These are phyloP conservation scores for Terfezia claveryi DNA, from an alignment of 495 filamentous ascomycete species.

Conservation along the genomic window DNA sequence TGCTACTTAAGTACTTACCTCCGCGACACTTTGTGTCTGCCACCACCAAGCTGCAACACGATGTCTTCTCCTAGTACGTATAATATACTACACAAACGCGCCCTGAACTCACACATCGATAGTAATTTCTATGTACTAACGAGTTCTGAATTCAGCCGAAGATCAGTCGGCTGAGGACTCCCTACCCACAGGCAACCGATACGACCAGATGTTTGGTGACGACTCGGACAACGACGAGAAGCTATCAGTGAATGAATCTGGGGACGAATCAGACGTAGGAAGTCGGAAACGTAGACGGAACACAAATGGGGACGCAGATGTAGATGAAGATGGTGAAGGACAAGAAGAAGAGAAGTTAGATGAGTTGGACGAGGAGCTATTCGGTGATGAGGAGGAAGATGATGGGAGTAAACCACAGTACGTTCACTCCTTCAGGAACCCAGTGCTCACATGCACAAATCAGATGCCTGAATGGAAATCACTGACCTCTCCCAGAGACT, in stretches of 20 bases:
- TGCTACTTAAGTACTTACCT: no score
- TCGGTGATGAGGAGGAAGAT: slow-evolving; percentile 21
- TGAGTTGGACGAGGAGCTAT: slow-evolving; percentile 16
- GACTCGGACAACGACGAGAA: slow-evolving; percentile 13
- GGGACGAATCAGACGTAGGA: background rate
- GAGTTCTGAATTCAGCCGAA: background rate
- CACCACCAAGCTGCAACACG: no score
- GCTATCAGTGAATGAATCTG: background rate
- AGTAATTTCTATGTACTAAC: no score
- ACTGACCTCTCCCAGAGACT: slow-evolving; percentile 24
- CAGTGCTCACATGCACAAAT: slow-evolving; percentile 1
- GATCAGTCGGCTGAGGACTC: slow-evolving; percentile 24
- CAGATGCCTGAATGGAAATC: no score
- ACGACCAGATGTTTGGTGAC: slow-evolving; percentile 17
- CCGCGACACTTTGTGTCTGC: no score
- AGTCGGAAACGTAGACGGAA: slow-evolving; percentile 7
- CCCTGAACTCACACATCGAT: no score
- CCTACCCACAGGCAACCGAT: slow-evolving; percentile 17
- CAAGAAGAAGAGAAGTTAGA: slow-evolving; percentile 7
- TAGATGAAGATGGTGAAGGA: slow-evolving; percentile 24
- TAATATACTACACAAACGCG: no score
- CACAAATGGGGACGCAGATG: slow-evolving; percentile 8
- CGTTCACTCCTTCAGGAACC: background rate
- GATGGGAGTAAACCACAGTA: slow-evolving; percentile 21
- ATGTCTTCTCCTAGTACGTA: no score